A percentile compares a stretch with the other conserved stretches of the same genome.
phyloP scores from a whole-genome alignment of 2,329 filamentous ascomycete species.

The Colletotrichum tropicale region DNA sequence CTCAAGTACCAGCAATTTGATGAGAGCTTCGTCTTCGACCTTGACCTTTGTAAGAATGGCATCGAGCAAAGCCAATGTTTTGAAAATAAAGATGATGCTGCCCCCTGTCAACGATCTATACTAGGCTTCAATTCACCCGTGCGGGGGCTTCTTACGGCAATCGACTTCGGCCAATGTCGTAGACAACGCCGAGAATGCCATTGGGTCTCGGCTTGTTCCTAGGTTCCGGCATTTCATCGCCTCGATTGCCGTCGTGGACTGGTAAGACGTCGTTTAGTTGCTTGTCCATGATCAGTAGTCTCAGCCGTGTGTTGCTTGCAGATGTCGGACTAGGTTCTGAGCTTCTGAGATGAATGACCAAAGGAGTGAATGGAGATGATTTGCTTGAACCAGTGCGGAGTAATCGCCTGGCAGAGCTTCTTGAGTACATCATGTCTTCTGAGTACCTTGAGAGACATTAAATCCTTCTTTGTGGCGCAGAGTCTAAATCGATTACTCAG shows the following conservation, averaged over 20 bases:
- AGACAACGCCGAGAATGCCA: not conserved
- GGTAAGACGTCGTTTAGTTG: not conserved
- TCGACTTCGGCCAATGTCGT: not conserved
- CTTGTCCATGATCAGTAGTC: not conserved
- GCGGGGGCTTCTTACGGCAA: not conserved
- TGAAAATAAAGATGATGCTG: not conserved
- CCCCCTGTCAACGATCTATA: not conserved
- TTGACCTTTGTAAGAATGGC: not conserved
- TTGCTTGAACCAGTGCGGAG: not conserved
- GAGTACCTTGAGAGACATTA: not conserved
- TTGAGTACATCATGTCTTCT: not conserved
- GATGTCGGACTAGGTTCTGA: not conserved
- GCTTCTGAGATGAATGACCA: not conserved
- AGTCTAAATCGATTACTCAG: not conserved
- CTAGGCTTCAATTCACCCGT: not conserved
- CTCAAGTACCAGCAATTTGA: not conserved
- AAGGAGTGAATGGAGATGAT: not conserved
- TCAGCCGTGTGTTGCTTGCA: not conserved
- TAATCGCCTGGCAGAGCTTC: accelerated
- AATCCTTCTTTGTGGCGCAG: not conserved
- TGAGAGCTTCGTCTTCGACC: not conserved
- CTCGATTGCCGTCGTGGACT: not conserved
- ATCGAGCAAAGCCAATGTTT: not conserved
- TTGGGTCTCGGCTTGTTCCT: not conserved
- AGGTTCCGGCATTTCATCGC: not conserved